Percentiles rank a stretch among this genome's conserved stretches.
phyloP scores from a whole-genome alignment of 306 rosid genomes.

The Abrus pulchellus region DNA sequence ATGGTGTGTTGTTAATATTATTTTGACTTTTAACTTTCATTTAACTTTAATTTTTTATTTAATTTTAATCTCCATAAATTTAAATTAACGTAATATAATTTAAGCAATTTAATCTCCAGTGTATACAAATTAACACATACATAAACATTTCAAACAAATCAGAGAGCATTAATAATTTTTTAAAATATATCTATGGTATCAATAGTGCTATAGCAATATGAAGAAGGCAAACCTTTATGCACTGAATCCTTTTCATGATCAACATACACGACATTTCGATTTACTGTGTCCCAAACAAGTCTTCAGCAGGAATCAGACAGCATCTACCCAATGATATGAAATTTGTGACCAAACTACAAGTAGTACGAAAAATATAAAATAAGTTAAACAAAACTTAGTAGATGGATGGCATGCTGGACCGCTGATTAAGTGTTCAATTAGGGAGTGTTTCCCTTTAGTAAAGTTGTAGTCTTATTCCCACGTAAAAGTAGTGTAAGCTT shows the following conservation, averaged over 20 bases:
- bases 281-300: neutral
- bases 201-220: neutral
- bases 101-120: neutral
- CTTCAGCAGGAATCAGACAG: constrained; percentile 18
- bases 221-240: neutral
- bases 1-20: too few relatives aligned
- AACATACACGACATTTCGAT: neutral
- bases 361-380: constrained; percentile 21
- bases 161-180: too few relatives aligned
- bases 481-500: constrained; percentile 6
- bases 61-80: neutral
- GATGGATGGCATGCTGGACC: neutral
- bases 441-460: constrained; percentile 19
- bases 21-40: neutral
- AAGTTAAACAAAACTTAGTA: neutral
- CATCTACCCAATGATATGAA: neutral
- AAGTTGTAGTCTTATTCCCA: constrained; percentile 43
- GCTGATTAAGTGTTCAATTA: neutral
- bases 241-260: neutral
- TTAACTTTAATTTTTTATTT: neutral
- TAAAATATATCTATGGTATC: neutral
- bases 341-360: neutral
- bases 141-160: too few relatives aligned
- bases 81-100: neutral
- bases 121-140: too few relatives aligned